Evolutionary conservation across 441 rosid species (phyloP).

Genomic region (Breynia disticha): DNA sequence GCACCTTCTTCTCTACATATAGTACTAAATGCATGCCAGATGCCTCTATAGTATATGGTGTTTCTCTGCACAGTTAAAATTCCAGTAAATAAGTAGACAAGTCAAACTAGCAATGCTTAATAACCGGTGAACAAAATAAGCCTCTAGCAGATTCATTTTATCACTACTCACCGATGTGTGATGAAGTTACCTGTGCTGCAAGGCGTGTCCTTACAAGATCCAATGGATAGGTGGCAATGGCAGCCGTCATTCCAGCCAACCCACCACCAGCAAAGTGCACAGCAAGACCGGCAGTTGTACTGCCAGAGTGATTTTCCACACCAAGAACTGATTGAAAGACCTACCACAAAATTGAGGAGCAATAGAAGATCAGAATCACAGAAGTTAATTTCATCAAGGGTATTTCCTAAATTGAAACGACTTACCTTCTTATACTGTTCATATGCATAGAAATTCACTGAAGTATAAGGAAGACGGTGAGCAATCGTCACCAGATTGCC

Average conservation of each 20-base stretch:
- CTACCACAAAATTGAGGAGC: conserved; percentile 27
- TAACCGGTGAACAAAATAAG: neutral
- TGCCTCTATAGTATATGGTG: conserved; percentile 64
- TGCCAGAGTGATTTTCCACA: conserved; percentile 29
- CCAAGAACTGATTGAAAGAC: conserved; percentile 39
- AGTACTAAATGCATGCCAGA: conserved; percentile 65
- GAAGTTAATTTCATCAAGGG: conserved; percentile 3
- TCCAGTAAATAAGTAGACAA: conserved; percentile 2
- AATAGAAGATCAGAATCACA: neutral
- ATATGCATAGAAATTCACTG: conserved; percentile 77
- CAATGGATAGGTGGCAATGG: conserved; percentile 78
- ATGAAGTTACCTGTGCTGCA: conserved; percentile 73
- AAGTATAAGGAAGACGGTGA: conserved; percentile 83
- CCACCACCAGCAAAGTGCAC: conserved; percentile 90
- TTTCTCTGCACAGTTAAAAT: conserved; percentile 50
- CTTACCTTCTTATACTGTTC: conserved; percentile 63
- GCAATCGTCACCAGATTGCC: conserved; percentile 88
- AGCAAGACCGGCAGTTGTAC: conserved; percentile 24
- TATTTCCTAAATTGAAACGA: conserved; percentile 1
- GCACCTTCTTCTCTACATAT: conserved; percentile 79
- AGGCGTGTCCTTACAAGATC: conserved; percentile 98
- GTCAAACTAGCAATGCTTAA: no score
- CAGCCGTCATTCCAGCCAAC: conserved; percentile 91
- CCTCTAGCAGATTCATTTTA: neutral
- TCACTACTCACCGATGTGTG: conserved; percentile 13